Conservation (phyloP, 768 basidiomycete species). For the Suillus decipiens region DNA sequence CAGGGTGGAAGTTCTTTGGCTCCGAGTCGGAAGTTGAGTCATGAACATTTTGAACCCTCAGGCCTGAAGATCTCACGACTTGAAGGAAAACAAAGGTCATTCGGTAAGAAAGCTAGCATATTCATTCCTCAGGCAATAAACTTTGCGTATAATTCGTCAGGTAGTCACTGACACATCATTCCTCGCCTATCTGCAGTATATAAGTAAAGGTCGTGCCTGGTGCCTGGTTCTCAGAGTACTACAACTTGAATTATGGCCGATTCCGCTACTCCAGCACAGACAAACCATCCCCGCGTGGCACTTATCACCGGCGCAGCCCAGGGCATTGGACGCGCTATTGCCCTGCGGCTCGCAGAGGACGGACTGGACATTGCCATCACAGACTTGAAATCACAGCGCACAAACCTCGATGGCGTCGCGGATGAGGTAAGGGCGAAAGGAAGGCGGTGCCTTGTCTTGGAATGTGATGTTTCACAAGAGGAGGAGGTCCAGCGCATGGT, state of each 20-base stretch:
- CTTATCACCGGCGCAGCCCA: constrained; percentile 45
- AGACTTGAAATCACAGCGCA: constrained; percentile 31
- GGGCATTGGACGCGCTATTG: constrained; percentile 51
- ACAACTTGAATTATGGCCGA: not conserved
- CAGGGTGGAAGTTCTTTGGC: not conserved
- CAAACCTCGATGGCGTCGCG: constrained; percentile 24
- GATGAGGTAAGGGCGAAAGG: constrained; percentile 27
- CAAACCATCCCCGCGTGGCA: constrained; percentile 30
- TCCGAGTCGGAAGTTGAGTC: not conserved
- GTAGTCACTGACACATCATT: not conserved
- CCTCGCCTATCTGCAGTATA: not conserved
- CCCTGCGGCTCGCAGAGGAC: constrained; percentile 45
- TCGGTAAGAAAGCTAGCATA: not conserved
- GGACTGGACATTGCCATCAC: constrained; percentile 48
- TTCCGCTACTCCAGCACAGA: not conserved
- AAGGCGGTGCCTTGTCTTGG: constrained; percentile 16
- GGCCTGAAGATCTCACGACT: not conserved
- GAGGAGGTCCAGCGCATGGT: constrained; percentile 40
- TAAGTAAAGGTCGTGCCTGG: not conserved
- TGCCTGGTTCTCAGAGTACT: not conserved
- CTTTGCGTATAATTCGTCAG: not conserved
- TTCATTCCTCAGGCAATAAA: no score
- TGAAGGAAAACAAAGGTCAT: not conserved
- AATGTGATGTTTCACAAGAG: constrained; percentile 41
- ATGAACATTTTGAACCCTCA: not conserved